A percentile compares a stretch with the other conserved stretches of the same genome.
phyloP scores from a whole-genome alignment of 1,284 basidiomycete species.

The Grifola frondosa region DNA sequence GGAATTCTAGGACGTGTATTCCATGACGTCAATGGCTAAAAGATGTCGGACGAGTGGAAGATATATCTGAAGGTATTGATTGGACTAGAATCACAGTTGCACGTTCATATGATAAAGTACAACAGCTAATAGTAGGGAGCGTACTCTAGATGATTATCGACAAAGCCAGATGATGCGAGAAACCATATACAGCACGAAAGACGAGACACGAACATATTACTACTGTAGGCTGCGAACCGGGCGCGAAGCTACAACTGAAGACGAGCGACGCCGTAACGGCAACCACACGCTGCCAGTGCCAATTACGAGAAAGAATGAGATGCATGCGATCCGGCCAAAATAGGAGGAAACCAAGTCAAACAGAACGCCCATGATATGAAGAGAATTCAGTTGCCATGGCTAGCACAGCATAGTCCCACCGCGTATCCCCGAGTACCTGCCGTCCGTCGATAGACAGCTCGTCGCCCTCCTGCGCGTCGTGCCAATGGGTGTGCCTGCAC shows the following conservation, averaged over 20 bases:
- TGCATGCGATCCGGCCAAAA: slow-evolving; percentile 9
- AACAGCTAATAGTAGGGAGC: slow-evolving; percentile 2
- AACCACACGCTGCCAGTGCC: background rate
- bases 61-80: too few species aligned
- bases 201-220: too few species aligned
- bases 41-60: slow-evolving; percentile 6
- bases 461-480: slow-evolving; percentile 4
- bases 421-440: slow-evolving; percentile 12
- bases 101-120: slow-evolving; percentile 4
- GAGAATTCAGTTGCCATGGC: slow-evolving; percentile 7
- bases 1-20: too few species aligned
- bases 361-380: slow-evolving; percentile 3
- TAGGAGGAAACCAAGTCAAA: background rate
- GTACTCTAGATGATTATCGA: slow-evolving; percentile 6
- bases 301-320: slow-evolving; percentile 5
- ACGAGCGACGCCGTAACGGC: slow-evolving; percentile 4
- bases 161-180: background rate
- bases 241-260: slow-evolving; percentile 5
- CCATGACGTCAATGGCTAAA: slow-evolving; percentile 4
- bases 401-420: slow-evolving; percentile 20
- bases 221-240: too few species aligned
- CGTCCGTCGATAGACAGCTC: slow-evolving; percentile 12
- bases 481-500: slow-evolving; percentile 13
- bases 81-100: too few species aligned
- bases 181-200: too few species aligned